Evolutionary conservation across 768 basidiomycete species (phyloP).

Genomic region (Suillus fuscotomentosus): DNA sequence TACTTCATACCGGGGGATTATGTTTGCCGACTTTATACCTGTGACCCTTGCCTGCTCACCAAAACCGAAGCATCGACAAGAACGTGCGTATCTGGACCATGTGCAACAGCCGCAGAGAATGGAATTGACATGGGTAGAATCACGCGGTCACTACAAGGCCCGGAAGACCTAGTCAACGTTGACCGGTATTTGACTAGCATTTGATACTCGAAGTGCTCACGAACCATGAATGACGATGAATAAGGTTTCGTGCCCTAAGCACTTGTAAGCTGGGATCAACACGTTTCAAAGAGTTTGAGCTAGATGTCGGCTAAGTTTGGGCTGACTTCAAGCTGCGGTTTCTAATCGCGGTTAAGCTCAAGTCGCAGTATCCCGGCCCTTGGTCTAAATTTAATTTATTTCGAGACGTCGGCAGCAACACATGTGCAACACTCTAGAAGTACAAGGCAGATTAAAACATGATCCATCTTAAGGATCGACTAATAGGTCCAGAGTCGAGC

Average conservation of each 20-base stretch:
- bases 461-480: background rate
- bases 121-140: background rate
- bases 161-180: background rate
- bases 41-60: background rate
- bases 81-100: conserved; percentile 22
- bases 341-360: background rate
- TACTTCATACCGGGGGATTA: conserved; percentile 2
- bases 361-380: background rate
- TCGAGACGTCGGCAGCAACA: background rate
- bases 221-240: background rate
- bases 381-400: background rate
- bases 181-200: background rate
- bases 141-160: background rate
- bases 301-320: too few relatives aligned
- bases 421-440: background rate
- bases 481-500: background rate
- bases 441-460: background rate
- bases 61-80: conserved; percentile 4
- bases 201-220: background rate
- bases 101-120: conserved; percentile 4
- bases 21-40: conserved; percentile 13
- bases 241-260: background rate
- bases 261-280: background rate
- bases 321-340: background rate
- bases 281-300: background rate